Evolutionary conservation across 202 grass and related monocot genomes (phyloP).

Genomic region (Panicum virgatum): DNA sequence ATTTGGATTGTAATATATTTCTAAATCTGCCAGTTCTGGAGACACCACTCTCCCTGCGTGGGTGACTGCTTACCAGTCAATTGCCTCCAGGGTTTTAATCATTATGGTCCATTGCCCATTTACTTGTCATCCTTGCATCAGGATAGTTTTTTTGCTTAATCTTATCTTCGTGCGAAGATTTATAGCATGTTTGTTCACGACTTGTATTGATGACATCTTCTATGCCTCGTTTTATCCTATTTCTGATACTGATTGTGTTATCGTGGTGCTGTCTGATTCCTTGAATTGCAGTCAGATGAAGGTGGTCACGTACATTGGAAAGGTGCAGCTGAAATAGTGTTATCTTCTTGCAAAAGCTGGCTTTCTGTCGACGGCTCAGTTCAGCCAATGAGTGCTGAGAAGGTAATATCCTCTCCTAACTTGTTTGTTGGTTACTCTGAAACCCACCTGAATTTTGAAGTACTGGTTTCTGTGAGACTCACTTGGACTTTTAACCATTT

Average conservation of each 20-base stretch:
- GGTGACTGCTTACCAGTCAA: not conserved
- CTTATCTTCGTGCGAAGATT: conserved; percentile 16
- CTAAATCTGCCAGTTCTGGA: not conserved
- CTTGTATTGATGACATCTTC: conserved; percentile 20
- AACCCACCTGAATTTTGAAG: not conserved
- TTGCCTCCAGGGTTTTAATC: conserved; percentile 18
- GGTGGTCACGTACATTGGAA: conserved; percentile 87
- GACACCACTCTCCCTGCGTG: not conserved
- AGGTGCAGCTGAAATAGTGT: conserved; percentile 91
- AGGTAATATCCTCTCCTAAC: conserved; percentile 47
- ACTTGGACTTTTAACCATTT: conserved; percentile 36
- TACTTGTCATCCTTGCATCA: conserved; percentile 19
- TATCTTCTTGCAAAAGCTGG: conserved; percentile 83
- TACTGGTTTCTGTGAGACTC: conserved; percentile 12
- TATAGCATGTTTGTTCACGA: not conserved
- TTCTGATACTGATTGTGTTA: conserved; percentile 26
- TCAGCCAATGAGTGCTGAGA: conserved; percentile 61
- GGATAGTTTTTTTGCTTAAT: not conserved
- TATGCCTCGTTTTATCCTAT: conserved; percentile 20
- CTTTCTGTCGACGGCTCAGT: conserved; percentile 66
- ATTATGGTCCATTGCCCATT: conserved; percentile 6
- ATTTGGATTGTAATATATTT: not conserved
- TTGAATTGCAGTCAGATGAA: conserved; percentile 56
- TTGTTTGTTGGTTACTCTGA: conserved; percentile 24
- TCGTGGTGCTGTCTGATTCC: conserved; percentile 38